A percentile compares a stretch with the other conserved stretches of the same genome.
Conservation (phyloP, 2,329 filamentous ascomycete species). For the Trichophyton verrucosum region DNA sequence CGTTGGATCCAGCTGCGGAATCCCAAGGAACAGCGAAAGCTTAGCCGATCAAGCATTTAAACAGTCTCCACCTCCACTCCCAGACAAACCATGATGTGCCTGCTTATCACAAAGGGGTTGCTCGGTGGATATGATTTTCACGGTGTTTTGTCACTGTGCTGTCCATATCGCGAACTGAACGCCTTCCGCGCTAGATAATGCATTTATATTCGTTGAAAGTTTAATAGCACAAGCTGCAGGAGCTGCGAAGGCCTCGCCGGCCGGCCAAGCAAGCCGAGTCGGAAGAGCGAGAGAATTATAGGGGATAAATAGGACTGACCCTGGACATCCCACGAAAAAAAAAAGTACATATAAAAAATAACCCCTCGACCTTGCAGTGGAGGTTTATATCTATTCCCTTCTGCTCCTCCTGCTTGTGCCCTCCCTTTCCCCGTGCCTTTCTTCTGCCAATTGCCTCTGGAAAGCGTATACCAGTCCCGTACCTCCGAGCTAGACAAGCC, state of each 20-base stretch:
- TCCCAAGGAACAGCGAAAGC: neutral
- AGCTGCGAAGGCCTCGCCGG: neutral
- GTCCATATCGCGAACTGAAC: neutral
- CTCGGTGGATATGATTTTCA: neutral
- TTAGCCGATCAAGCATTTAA: conserved; percentile 3
- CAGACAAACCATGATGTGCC: neutral
- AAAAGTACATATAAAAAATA: neutral
- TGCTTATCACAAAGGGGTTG: neutral
- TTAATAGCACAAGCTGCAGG: neutral
- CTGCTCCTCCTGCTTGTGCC: neutral
- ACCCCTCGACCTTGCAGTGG: neutral
- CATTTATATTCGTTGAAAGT: neutral
- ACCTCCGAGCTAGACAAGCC: neutral
- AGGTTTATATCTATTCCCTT: neutral
- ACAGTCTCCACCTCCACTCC: neutral
- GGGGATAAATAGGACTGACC: neutral
- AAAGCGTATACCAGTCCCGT: neutral
- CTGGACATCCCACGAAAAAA: neutral
- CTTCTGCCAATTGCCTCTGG: neutral
- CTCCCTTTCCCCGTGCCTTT: neutral
- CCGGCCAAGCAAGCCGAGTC: conserved; percentile 2
- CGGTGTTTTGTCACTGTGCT: neutral
- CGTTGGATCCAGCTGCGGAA: neutral
- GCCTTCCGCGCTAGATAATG: neutral
- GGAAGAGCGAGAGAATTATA: neutral